Evolutionary conservation across 305 asterid genomes (phyloP).

Genomic region (Euphrasia arctica): DNA sequence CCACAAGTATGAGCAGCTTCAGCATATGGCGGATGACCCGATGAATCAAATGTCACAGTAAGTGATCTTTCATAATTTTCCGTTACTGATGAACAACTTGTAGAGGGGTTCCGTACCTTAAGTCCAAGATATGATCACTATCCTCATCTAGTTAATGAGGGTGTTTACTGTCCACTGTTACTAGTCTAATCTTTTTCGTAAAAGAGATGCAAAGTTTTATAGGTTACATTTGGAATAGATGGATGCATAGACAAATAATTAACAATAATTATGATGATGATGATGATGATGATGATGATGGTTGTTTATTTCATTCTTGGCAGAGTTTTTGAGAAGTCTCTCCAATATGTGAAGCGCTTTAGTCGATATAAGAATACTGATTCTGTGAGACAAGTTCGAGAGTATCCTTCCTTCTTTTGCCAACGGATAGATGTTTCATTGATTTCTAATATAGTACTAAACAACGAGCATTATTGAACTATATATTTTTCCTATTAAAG

Average conservation of each 20-base stretch:
- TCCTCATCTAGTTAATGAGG: neutral
- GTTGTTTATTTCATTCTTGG: slow-evolving; percentile 6
- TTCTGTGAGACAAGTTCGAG: slow-evolving; percentile 98
- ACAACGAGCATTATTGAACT: no score
- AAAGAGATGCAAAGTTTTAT: neutral
- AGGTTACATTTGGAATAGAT: neutral
- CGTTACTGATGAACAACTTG: neutral
- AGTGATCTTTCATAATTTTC: slow-evolving; percentile 24
- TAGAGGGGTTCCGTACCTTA: neutral
- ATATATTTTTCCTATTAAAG: no score
- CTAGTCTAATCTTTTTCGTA: neutral
- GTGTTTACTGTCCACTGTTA: neutral
- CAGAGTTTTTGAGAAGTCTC: slow-evolving; percentile 97
- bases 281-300: neutral
- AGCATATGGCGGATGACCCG: slow-evolving; percentile 77
- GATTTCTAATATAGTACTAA: no score
- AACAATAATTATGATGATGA: no score
- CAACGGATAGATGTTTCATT: no score
- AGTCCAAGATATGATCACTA: neutral
- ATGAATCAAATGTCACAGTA: slow-evolving; percentile 78
- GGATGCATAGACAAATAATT: no score
- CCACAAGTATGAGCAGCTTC: slow-evolving; percentile 77
- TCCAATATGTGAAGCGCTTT: slow-evolving; percentile 97
- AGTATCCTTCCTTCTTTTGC: slow-evolving; percentile 59
- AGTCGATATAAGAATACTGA: slow-evolving; percentile 95